These are phyloP conservation scores for Podospora tetraspora DNA, from an alignment of 495 filamentous ascomycete species.

Conservation along the genomic window DNA sequence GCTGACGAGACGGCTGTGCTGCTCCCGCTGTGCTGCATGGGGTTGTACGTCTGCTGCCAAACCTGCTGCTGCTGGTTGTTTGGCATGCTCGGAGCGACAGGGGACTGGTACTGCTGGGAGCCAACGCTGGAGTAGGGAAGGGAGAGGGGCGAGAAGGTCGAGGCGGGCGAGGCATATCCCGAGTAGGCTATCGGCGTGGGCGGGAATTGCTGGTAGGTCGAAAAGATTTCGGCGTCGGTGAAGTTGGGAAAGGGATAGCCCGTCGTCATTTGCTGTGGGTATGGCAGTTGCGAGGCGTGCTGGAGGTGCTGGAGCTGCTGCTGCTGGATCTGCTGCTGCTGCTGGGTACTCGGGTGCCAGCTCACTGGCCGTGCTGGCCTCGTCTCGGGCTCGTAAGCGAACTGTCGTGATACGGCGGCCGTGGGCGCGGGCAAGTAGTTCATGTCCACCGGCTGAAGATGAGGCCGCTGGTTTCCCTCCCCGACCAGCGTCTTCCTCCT, in stretches of 20 bases:
- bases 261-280: constrained; percentile 28
- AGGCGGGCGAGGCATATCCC: constrained; percentile 43
- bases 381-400: constrained; percentile 29
- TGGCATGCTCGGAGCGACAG: constrained; percentile 9
- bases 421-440: constrained; percentile 28
- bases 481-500: constrained; percentile 52
- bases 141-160: constrained; percentile 37
- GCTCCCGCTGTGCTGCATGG: background rate
- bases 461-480: constrained; percentile 38
- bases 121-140: constrained; percentile 29
- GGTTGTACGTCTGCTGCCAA: constrained; percentile 4
- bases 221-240: constrained; percentile 33
- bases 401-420: constrained; percentile 27
- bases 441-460: constrained; percentile 35
- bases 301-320: background rate
- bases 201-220: constrained; percentile 37
- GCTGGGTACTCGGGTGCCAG: constrained; percentile 59
- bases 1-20: constrained; percentile 2
- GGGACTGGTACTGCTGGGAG: constrained; percentile 22
- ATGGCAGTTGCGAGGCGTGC: constrained; percentile 1
- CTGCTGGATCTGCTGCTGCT: constrained; percentile 19
- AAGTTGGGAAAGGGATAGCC: constrained; percentile 28
- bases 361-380: constrained; percentile 53
- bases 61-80: background rate
- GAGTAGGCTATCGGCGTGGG: constrained; percentile 40